Evolutionary conservation across 2,329 filamentous ascomycete species (phyloP).

Genomic region (Pseudomassariella vexata): DNA sequence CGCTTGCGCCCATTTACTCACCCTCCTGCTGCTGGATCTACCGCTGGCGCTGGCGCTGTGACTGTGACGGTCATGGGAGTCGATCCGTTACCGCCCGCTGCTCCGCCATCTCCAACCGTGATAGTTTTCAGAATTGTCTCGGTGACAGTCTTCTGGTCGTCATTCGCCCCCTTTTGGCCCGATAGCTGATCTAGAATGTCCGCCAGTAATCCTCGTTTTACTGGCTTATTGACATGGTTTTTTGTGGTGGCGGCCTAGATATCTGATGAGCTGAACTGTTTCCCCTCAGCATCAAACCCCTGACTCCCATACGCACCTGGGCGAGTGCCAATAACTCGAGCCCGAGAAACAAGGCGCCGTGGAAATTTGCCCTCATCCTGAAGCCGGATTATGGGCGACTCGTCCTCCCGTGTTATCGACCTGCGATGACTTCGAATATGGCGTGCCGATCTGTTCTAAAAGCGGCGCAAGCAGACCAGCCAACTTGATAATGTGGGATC

Average conservation of each 20-base stretch:
- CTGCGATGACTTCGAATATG: too few species aligned
- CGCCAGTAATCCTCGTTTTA: not conserved
- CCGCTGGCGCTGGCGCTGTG: too few species aligned
- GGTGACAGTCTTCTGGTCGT: slow-evolving; percentile 2
- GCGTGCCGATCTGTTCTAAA: not conserved
- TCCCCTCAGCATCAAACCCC: not conserved
- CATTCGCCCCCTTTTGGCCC: slow-evolving; percentile 8
- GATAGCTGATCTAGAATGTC: slow-evolving; percentile 5
- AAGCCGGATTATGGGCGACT: not conserved
- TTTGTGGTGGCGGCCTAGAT: slow-evolving; percentile 12
- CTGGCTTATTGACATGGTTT: slow-evolving; percentile 13
- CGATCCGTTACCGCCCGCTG: too few species aligned
- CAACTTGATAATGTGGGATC: slow-evolving; percentile 17
- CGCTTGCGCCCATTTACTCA: too few species aligned
- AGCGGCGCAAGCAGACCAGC: slow-evolving; percentile 17
- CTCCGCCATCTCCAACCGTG: too few species aligned
- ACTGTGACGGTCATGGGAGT: too few species aligned
- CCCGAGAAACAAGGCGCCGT: slow-evolving; percentile 9
- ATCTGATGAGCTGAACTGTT: slow-evolving; percentile 6
- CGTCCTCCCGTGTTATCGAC: too few species aligned
- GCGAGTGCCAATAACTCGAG: slow-evolving; percentile 15
- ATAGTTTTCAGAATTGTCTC: slow-evolving; percentile 8
- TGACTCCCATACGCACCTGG: slow-evolving; percentile 12
- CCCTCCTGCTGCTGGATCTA: too few species aligned
- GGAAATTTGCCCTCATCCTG: slow-evolving; percentile 1